Evolutionary conservation across 768 basidiomycete species (phyloP), one percentile per base, ranked within the genome.

Genomic region (Tylopilus plumbeoviolaceoides): DNA sequence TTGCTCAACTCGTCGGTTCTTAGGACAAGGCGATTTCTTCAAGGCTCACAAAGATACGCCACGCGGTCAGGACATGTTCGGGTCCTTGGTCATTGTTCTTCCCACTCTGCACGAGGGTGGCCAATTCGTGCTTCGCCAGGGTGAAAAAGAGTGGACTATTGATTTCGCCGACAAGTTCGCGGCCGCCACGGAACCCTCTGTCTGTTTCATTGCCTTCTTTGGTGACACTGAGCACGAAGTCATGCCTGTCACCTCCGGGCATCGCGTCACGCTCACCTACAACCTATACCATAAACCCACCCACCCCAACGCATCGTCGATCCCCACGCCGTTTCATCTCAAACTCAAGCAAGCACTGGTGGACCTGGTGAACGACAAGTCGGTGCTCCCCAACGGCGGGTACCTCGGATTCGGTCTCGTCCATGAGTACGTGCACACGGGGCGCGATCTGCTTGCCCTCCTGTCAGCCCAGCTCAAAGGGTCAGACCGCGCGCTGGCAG

Each of bases 11-110:
- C 7, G 7, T 30, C 14, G 28, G 7, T 7, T 9, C 42, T 8
- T 23, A 58, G 58, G 52, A 11, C 9, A 38, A 23, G 56, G 50
- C 0, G 50, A 52, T 20, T 59, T 51, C 15, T 55, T 50, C 50
- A 59, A 55, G 38, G 45, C 48, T 1, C 53, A 59, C 40, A 45
- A 55, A 15, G 57, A 59, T 21, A 79, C 79, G 0, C 78, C 76
- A 65, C 8, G 65, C 0, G 35, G 51, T 1, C 18, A 68, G 8
- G 57, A 59, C 25, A 80, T 81, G 73, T 75, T 83, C 35, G 80
- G 76, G 1, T 80, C 80, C 1, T 70, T 84, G 9, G 74, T 81
- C 1, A 56, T 81, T 31, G 70, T 77, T n/a, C 72, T 79, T 46
- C 80, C 80, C 15, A 75, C 33, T 33, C 12, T 15, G 33, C 33